Evolutionary conservation across 352 stramenopile species (phyloP), one percentile per base, ranked within the genome.

Genomic region (Pilasporangium apinafurcum): DNA sequence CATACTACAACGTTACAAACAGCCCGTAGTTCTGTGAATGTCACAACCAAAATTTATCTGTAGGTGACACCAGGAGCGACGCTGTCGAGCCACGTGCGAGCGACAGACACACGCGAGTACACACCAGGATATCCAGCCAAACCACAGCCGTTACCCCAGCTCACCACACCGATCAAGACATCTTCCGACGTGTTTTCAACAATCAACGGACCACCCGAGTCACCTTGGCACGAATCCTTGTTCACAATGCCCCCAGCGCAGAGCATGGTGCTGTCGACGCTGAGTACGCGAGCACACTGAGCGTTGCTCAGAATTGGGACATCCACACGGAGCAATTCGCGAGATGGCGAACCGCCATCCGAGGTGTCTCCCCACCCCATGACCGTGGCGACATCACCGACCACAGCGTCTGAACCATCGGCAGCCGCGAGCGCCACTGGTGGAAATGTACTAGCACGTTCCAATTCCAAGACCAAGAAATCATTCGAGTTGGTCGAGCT

Each of bases 111-210:
- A 8, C 74, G 61, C 0, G 66, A 58, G 51, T 86, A 87, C 26
- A 89, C 58, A 4, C 71, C 71, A 0, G 75, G 74, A 17, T 78
- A 51, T 0, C 64, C 59, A 0, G 39, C 42, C 2, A 35, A 35
- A 18, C 62, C 74, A 35, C 77, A 90, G 8, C 72, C 77, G 13
- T 67, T 53, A 14, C 72, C 72, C 65, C 74, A 87, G 50, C 60
- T 84, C 26, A 81, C 64, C n/a, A 85, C 54, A 5, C 72, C 77
- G 5, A 83, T 40, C 0, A 85, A 53, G 2, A 63, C 43, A n/a
- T 79, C 68, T 16, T 53, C 48, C 4, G 22, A 26, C 13, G 59
- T 35, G 12, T 61, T 29, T n/a, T n/a, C n/a, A n/a, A n/a, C 17
- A 16, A 35, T 35, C 13, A 35, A 16, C 30, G 30, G 30, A 35